Conservation (phyloP, 176 grass and related monocot species). For the Pharus latifolius region DNA sequence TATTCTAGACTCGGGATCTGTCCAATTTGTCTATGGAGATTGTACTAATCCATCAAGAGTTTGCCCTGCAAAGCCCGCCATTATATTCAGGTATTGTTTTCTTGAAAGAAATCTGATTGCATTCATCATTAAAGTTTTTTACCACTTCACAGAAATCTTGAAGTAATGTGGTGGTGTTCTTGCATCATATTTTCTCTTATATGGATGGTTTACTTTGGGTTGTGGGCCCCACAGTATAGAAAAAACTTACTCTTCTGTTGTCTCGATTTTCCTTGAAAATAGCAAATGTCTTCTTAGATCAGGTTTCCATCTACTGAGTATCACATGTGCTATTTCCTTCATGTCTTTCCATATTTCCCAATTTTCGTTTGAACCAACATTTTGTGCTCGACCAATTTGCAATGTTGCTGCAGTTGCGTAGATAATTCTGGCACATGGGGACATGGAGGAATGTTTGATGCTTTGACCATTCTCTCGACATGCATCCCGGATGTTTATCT, state of each 20-base stretch:
- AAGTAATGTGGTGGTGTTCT: not conserved
- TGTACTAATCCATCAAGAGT: slow-evolving; percentile 73
- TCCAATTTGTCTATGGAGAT: slow-evolving; percentile 94
- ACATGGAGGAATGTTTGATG: slow-evolving; percentile 88
- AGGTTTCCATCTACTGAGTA: slow-evolving; percentile 4
- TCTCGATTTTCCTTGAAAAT: not conserved
- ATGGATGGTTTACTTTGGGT: slow-evolving; percentile 11
- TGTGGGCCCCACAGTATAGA: not conserved
- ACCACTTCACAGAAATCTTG: not conserved
- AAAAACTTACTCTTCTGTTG: not conserved
- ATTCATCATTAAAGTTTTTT: not conserved
- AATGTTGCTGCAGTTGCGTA: slow-evolving; percentile 55
- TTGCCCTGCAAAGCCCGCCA: slow-evolving; percentile 51
- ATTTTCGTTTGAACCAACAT: slow-evolving; percentile 11
- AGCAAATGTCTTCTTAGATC: not conserved
- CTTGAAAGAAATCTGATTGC: not conserved
- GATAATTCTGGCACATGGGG: slow-evolving; percentile 86
- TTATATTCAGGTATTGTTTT: slow-evolving; percentile 84
- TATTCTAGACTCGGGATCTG: slow-evolving; percentile 41
- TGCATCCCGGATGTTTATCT: slow-evolving; percentile 72
- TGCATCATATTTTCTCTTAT: slow-evolving; percentile 2
- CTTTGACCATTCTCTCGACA: slow-evolving; percentile 60
- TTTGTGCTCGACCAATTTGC: slow-evolving; percentile 11
- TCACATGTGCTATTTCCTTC: slow-evolving; percentile 7
- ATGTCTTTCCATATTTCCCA: not conserved